Percentiles rank a stretch among this genome's conserved stretches.
phyloP scores from a whole-genome alignment of 129 eudicot genomes.

The Flaveria brownii region DNA sequence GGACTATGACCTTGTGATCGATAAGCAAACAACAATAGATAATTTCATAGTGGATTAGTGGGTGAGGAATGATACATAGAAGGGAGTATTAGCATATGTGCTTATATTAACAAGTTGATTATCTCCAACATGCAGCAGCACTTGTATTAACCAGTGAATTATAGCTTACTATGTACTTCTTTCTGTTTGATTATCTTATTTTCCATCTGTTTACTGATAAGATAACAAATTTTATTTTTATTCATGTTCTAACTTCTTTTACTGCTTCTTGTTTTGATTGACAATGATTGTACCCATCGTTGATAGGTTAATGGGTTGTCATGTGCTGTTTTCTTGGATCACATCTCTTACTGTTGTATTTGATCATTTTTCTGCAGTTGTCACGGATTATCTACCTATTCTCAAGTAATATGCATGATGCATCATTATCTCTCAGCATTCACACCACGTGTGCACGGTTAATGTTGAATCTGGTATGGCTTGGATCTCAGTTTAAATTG shows the following conservation, averaged over 20 bases:
- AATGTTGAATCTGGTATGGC: conserved; percentile 85
- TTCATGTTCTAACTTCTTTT: conserved; percentile 3
- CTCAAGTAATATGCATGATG: conserved; percentile 99
- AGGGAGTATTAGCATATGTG: not conserved
- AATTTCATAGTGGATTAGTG: not conserved
- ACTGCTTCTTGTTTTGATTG: conserved; percentile 12
- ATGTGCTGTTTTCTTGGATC: conserved; percentile 11
- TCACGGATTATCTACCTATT: conserved; percentile 93
- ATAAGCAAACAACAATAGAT: conserved; percentile 10
- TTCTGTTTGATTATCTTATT: conserved; percentile 2
- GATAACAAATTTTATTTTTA: conserved; percentile 5
- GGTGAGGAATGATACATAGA: not conserved
- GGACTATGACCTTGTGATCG: conserved; percentile 17
- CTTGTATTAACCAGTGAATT: not conserved
- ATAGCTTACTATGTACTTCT: not conserved
- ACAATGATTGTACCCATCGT: conserved; percentile 1
- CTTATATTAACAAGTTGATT: not conserved
- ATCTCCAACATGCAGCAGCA: not conserved
- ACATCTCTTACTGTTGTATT: conserved; percentile 16
- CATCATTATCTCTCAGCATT: conserved; percentile 92
- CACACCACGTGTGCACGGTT: conserved; percentile 99
- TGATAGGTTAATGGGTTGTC: not conserved
- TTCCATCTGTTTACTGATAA: not conserved
- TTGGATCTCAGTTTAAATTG: conserved; percentile 22
- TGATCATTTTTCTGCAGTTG: conserved; percentile 56